phyloP scores from a whole-genome alignment of 1,284 basidiomycete genomes.

The Cryptococcus sp. region DNA sequence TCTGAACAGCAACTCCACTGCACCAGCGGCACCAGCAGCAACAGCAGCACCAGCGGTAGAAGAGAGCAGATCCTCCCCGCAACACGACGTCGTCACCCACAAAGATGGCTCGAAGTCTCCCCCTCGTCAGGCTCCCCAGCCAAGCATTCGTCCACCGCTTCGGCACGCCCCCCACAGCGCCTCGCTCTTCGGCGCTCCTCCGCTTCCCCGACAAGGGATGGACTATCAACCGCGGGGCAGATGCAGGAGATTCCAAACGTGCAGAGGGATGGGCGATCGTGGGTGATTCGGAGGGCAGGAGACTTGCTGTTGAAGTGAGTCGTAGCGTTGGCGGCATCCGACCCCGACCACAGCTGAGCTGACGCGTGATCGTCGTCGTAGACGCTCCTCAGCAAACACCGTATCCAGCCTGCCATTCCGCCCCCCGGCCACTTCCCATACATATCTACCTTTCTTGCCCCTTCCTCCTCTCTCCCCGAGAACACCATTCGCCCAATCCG shows the following conservation, averaged over 20 bases:
- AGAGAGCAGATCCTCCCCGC: too few species aligned
- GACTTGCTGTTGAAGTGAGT: slow-evolving; percentile 60
- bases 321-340: background rate
- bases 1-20: too few species aligned
- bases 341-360: background rate
- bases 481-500: slow-evolving; percentile 59
- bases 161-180: slow-evolving; percentile 25
- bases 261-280: slow-evolving; percentile 65
- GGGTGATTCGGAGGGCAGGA: slow-evolving; percentile 56
- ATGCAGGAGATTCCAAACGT: background rate
- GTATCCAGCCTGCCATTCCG: slow-evolving; percentile 60
- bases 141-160: slow-evolving; percentile 34
- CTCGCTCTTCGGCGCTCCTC: slow-evolving; percentile 27
- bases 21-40: too few species aligned
- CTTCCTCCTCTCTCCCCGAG: slow-evolving; percentile 2
- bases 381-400: slow-evolving; percentile 66
- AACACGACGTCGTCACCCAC: too few species aligned
- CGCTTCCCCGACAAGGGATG: slow-evolving; percentile 58
- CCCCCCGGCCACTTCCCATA: slow-evolving; percentile 70
- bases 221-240: slow-evolving; percentile 53
- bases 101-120: slow-evolving; percentile 16
- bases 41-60: too few species aligned
- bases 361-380: slow-evolving; percentile 30
- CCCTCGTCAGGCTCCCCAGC: slow-evolving; percentile 39
- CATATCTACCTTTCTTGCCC: slow-evolving; percentile 47